These are phyloP conservation scores for Candida anglica DNA, from an alignment of 805 yeast genomes.

Conservation along the genomic window DNA sequence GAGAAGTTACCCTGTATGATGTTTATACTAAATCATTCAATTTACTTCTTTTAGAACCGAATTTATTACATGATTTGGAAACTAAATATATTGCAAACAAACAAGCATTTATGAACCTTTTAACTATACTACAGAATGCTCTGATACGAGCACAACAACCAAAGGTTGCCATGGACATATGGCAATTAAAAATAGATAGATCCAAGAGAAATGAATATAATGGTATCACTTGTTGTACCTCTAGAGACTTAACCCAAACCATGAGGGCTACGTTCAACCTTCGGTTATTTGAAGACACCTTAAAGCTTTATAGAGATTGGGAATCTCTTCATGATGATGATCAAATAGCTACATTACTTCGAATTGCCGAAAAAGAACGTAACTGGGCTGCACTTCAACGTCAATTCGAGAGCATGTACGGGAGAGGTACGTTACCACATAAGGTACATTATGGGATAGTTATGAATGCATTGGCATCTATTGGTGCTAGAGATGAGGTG, in stretches of 20 bases:
- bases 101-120: not conserved
- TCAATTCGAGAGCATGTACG: constrained; percentile 55
- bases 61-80: not conserved
- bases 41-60: not conserved
- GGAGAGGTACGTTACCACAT: constrained; percentile 50
- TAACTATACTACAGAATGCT: not conserved
- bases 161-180: not conserved
- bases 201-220: too few species aligned
- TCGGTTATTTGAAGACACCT: constrained; percentile 16
- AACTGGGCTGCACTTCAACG: constrained; percentile 55
- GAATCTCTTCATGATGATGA: constrained; percentile 41
- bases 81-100: not conserved
- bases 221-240: constrained; percentile 3
- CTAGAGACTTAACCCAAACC: constrained; percentile 22
- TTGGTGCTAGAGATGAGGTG: constrained; percentile 46
- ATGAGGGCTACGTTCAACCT: constrained; percentile 26
- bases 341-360: constrained; percentile 47
- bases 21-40: not conserved
- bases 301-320: constrained; percentile 28
- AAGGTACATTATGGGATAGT: constrained; percentile 55
- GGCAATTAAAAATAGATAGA: constrained; percentile 4
- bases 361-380: constrained; percentile 39
- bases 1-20: too few species aligned
- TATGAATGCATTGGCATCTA: constrained; percentile 53
- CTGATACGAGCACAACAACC: not conserved